A percentile compares a stretch with the other conserved stretches of the same genome.
These are phyloP conservation scores for Penicillium paxilli DNA, from an alignment of 495 filamentous ascomycete genomes.

Conservation along the genomic window DNA sequence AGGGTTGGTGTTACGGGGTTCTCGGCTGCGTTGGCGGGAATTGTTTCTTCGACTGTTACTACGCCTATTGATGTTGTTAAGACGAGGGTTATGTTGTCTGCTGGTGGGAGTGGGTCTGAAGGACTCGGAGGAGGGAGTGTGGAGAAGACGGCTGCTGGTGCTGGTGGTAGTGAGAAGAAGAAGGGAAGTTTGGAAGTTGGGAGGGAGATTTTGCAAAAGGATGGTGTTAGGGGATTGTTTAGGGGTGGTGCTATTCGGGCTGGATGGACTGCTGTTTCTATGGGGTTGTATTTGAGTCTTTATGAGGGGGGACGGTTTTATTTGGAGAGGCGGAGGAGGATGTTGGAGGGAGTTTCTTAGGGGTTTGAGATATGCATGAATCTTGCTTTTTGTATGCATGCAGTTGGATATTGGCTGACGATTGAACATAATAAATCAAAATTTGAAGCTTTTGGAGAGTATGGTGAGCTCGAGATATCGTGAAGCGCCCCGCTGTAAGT, in stretches of 20 bases:
- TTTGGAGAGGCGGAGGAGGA: conserved; percentile 51
- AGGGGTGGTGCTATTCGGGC: conserved; percentile 72
- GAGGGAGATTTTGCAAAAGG: conserved; percentile 57
- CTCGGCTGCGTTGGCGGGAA: conserved; percentile 68
- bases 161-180: conserved; percentile 10
- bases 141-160: background rate
- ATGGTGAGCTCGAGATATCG: too few relatives aligned
- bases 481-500: too few relatives aligned
- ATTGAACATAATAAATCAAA: too few relatives aligned
- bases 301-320: conserved; percentile 80
- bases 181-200: conserved; percentile 54
- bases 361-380: background rate
- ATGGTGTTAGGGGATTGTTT: conserved; percentile 73
- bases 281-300: conserved; percentile 80
- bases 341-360: conserved; percentile 10
- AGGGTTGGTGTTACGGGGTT: conserved; percentile 67
- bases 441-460: too few relatives aligned
- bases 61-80: conserved; percentile 86
- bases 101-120: conserved; percentile 22
- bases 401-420: too few relatives aligned
- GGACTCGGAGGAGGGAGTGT: background rate
- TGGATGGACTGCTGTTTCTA: conserved; percentile 78
- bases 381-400: too few relatives aligned
- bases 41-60: conserved; percentile 68
- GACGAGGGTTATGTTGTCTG: conserved; percentile 71